Base-by-base conservation (phyloP, 805 yeast genomes). In the Zygoascus ofunaensis region DNA sequence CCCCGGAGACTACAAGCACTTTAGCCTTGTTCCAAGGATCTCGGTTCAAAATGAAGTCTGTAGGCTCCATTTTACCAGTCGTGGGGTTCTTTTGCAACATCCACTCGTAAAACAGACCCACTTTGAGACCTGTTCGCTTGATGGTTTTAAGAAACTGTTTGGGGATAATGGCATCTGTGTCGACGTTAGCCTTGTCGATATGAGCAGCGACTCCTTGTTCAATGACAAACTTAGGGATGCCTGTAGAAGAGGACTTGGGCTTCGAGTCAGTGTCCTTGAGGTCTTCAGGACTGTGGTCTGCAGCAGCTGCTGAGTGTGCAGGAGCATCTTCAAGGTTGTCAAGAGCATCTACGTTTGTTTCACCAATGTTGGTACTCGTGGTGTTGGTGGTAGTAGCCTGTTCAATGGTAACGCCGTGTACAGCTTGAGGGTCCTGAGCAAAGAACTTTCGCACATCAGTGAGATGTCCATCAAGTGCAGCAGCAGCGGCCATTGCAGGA, bases 401-500 rank as follows among this genome's bases (percentile, higher is more conserved):
- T 39, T 69, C 67, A 36, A 66, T 70, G 2, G 65, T 59, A 34
- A 62, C 58, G 17, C 51, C 53, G 12, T 26, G 30, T 15, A 63
- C 55, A 15, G 60, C 58, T 28, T 58, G 60, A 15, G 54, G 66
- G 39, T 71, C 56, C 8, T 48, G 10, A 30, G 45, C 34, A 20
- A 77, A 69, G 64, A 75, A 85, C 45, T 85, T 82, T 68, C 98
- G 81, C 56, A 89, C 89, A 62, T 92, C 98, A 38, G 84, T 75
- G 58, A 92, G 80, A 59, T 81, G 87, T 54, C 98, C 98, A 45
- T 74, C 76, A 55, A 92, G 80, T 57, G 89, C 96, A 17, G 98
- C 97, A 18, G 97, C 97, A 26, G 98, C 98, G 39, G 98, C 98
- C 98, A 92, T 92, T 19, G 95, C 95, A 34, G 98, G 98, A 12